Evolutionary conservation across 2,329 filamentous ascomycete genomes (phyloP).

Genomic region (Shiraia bambusicola): DNA sequence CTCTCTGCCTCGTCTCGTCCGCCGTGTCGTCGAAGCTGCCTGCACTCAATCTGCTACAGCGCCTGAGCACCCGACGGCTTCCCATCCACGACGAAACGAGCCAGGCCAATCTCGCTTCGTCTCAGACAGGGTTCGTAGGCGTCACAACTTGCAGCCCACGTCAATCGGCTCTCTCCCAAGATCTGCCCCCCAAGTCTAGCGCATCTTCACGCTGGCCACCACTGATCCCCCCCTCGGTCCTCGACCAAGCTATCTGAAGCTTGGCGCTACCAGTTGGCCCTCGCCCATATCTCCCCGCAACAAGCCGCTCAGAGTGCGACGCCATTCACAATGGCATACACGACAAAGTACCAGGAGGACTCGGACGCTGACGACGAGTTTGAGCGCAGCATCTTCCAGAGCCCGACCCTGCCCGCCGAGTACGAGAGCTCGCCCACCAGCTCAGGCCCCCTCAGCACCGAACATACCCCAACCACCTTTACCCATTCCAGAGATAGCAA

Average conservation of each 20-base stretch:
- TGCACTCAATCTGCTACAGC: conserved; percentile 26
- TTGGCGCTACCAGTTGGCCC: conserved; percentile 25
- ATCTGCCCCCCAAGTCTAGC: conserved; percentile 15
- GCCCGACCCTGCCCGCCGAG: conserved; percentile 64
- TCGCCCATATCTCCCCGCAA: conserved; percentile 9
- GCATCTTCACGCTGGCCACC: conserved; percentile 7
- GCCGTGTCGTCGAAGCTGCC: too few relatives aligned
- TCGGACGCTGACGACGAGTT: conserved; percentile 78
- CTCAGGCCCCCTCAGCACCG: conserved; percentile 68
- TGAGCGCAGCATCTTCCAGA: conserved; percentile 67
- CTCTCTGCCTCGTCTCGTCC: conserved; percentile 5
- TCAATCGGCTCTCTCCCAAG: conserved; percentile 8
- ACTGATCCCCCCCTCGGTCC: conserved; percentile 18
- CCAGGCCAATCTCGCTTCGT: conserved; percentile 43
- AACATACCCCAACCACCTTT: conserved; percentile 80
- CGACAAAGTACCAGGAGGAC: conserved; percentile 67
- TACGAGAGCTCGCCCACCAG: conserved; percentile 71
- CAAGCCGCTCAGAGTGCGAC: conserved; percentile 6
- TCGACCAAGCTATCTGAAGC: conserved; percentile 20
- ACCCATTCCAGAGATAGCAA: conserved; percentile 65
- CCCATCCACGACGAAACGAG: conserved; percentile 30
- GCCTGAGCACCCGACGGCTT: conserved; percentile 13
- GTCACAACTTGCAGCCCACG: conserved; percentile 15
- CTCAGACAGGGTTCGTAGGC: conserved; percentile 33
- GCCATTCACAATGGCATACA: conserved; percentile 41